phyloP scores from a whole-genome alignment of 495 filamentous ascomycete species.

The Tuber borchii region DNA sequence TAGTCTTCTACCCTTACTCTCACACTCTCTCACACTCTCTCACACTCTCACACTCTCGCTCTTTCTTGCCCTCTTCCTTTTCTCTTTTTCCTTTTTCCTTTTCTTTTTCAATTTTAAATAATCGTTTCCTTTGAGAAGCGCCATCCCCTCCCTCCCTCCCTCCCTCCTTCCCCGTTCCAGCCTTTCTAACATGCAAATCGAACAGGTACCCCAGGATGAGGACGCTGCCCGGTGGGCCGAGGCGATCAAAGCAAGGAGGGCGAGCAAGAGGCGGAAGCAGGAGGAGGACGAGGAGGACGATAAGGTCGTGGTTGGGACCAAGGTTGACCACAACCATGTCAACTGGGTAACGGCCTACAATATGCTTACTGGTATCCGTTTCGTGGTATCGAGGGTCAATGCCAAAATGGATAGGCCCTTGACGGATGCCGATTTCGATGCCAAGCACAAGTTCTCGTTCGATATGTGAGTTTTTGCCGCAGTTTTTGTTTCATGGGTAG shows the following conservation, averaged over 20 bases:
- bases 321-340: conserved; percentile 93
- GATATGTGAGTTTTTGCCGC: conserved; percentile 66
- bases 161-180: background rate
- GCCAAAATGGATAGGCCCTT: conserved; percentile 88
- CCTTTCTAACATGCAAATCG: conserved; percentile 61
- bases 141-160: conserved; percentile 24
- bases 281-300: conserved; percentile 92
- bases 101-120: conserved; percentile 18
- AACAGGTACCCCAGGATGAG: conserved; percentile 79
- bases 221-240: conserved; percentile 91
- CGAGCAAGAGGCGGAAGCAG: conserved; percentile 68
- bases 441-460: conserved; percentile 95
- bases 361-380: conserved; percentile 98
- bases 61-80: conserved; percentile 18
- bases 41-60: background rate
- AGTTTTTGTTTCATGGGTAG: background rate
- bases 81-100: conserved; percentile 26
- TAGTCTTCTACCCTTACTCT: background rate
- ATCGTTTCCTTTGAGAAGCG: conserved; percentile 27
- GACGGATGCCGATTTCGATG: conserved; percentile 82
- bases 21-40: background rate
- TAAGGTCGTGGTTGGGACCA: conserved; percentile 85
- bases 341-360: conserved; percentile 99
- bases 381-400: conserved; percentile 91
- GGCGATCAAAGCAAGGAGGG: conserved; percentile 79